A percentile compares a stretch with the other conserved stretches of the same genome.
These are phyloP conservation scores for Rhodofomes roseus DNA, from an alignment of 1,284 basidiomycete species.

Conservation along the genomic window DNA sequence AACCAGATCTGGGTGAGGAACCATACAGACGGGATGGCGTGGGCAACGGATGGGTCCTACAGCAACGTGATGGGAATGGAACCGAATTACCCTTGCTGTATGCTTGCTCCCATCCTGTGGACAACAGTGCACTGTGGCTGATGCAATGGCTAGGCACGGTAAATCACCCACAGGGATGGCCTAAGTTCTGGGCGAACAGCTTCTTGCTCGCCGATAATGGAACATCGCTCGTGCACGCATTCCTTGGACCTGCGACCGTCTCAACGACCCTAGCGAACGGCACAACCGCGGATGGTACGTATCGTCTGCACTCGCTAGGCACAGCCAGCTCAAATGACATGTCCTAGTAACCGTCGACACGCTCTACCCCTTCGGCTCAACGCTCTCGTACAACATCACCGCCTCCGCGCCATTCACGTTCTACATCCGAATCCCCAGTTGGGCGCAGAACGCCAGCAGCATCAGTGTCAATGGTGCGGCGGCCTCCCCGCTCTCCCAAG, in stretches of 20 bases:
- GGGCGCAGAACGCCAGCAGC: constrained; percentile 40
- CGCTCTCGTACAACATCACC: constrained; percentile 44
- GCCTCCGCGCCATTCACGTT: constrained; percentile 49
- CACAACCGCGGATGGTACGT: constrained; percentile 17
- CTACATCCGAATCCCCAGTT: constrained; percentile 52
- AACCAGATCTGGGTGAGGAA: constrained; percentile 57
- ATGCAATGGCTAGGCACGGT: constrained; percentile 38
- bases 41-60: constrained; percentile 29
- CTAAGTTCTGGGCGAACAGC: constrained; percentile 57
- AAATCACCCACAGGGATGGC: constrained; percentile 59
- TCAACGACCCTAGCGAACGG: constrained; percentile 41
- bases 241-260: constrained; percentile 51
- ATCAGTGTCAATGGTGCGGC: constrained; percentile 46
- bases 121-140: neutral
- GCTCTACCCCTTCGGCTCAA: constrained; percentile 55
- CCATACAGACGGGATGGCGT: constrained; percentile 39
- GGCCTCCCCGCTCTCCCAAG: constrained; percentile 41
- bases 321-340: constrained; percentile 30
- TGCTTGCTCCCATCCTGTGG: neutral
- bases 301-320: neutral
- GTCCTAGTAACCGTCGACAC: constrained; percentile 49
- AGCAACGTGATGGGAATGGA: constrained; percentile 51
- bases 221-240: constrained; percentile 48
- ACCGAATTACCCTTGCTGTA: constrained; percentile 31
- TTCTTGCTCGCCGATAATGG: constrained; percentile 49